Evolutionary conservation across 129 eudicot species (phyloP).

Genomic region (Pseudognaphalium luteoalbum): DNA sequence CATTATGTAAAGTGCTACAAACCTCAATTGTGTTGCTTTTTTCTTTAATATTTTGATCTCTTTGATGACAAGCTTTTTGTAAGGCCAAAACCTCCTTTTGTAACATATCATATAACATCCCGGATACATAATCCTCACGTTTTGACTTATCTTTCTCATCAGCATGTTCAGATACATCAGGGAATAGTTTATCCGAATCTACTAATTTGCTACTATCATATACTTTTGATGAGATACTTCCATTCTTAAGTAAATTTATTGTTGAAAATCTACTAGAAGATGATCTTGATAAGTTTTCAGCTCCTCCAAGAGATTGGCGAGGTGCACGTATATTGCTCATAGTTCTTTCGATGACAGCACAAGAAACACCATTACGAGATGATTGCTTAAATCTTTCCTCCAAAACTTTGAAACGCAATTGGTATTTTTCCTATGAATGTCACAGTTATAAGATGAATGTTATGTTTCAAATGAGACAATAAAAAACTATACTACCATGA

Average conservation of each 20-base stretch:
- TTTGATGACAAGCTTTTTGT: slow-evolving; percentile 76
- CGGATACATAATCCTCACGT: slow-evolving; percentile 71
- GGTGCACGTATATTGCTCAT: slow-evolving; percentile 56
- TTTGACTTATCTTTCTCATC: slow-evolving; percentile 39
- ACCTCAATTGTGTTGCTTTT: slow-evolving; percentile 88
- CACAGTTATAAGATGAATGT: not conserved
- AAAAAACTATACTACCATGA: not conserved
- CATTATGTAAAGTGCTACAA: slow-evolving; percentile 14
- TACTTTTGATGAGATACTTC: slow-evolving; percentile 43
- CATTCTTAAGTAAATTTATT: slow-evolving; percentile 39
- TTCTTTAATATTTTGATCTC: slow-evolving; percentile 73
- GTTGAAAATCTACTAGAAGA: slow-evolving; percentile 60
- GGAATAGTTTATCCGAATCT: slow-evolving; percentile 36
- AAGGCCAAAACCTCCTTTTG: slow-evolving; percentile 82
- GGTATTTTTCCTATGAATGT: slow-evolving; percentile 78
- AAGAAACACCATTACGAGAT: slow-evolving; percentile 43
- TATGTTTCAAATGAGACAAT: slow-evolving; percentile 12
- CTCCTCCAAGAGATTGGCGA: slow-evolving; percentile 81
- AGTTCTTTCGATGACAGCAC: slow-evolving; percentile 42
- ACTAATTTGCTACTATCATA: slow-evolving; percentile 45
- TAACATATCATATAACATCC: slow-evolving; percentile 77
- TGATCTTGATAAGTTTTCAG: slow-evolving; percentile 57
- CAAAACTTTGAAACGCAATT: slow-evolving; percentile 80
- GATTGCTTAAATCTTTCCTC: slow-evolving; percentile 76
- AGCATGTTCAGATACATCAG: slow-evolving; percentile 27